phyloP scores from a whole-genome alignment of 1,139 yeast genomes.

The Magnusiomyces starmeri region DNA sequence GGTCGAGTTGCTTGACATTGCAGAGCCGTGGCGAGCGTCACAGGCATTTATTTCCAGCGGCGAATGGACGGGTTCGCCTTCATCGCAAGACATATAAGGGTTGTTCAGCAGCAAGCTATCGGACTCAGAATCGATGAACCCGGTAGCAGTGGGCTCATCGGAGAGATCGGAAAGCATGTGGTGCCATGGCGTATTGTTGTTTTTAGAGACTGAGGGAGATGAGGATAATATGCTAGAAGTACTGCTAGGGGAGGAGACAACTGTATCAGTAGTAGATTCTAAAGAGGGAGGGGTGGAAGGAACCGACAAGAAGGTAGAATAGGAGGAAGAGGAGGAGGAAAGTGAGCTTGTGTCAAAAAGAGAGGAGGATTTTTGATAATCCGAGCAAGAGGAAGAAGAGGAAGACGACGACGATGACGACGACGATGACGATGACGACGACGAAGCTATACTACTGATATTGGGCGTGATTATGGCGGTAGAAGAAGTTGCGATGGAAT shows the following conservation, averaged over 20 bases:
- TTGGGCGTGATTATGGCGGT: neutral
- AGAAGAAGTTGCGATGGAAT: too few relatives aligned
- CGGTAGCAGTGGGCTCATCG: neutral
- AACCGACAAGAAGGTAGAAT: constrained; percentile 5
- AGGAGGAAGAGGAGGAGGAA: constrained; percentile 7
- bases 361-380: too few relatives aligned
- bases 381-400: neutral
- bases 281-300: constrained; percentile 19
- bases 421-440: constrained; percentile 12
- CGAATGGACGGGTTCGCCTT: neutral
- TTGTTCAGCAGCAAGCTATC: neutral
- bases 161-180: neutral
- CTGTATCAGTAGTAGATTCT: neutral
- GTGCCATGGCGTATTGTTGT: neutral
- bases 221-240: neutral
- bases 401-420: constrained; percentile 7
- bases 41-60: too few relatives aligned
- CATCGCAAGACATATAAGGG: too few relatives aligned
- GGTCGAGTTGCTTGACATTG: neutral
- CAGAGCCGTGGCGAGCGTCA: too few relatives aligned
- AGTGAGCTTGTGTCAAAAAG: constrained; percentile 7
- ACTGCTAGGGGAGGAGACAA: neutral
- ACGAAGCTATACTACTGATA: neutral
- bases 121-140: neutral
- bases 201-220: neutral